These are phyloP conservation scores for Fusarium sp. DNA, from an alignment of 2,329 filamentous ascomycete genomes.

Conservation along the genomic window DNA sequence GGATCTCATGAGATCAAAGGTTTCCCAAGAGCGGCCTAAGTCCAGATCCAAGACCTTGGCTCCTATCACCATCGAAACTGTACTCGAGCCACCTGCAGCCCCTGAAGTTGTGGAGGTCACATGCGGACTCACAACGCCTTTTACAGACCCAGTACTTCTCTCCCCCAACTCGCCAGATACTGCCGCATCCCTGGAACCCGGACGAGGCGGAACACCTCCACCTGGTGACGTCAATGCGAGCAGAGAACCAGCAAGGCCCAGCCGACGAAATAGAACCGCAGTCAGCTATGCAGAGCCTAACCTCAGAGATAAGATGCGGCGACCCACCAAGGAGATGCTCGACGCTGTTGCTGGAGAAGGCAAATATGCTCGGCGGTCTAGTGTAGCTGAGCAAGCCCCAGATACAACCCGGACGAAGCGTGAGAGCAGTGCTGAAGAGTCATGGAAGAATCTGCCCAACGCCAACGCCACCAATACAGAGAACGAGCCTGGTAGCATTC, in stretches of 20 bases:
- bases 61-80: conserved; percentile 32
- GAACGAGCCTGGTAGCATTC: conserved; percentile 33
- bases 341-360: conserved; percentile 76
- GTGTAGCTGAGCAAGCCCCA: conserved; percentile 44
- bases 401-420: conserved; percentile 45
- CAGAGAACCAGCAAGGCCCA: conserved; percentile 68
- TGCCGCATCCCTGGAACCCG: conserved; percentile 45
- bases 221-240: conserved; percentile 63
- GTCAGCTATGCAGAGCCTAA: conserved; percentile 87
- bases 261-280: conserved; percentile 70
- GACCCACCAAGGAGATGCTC: conserved; percentile 77
- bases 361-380: conserved; percentile 57
- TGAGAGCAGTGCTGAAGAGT: conserved; percentile 43
- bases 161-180: conserved; percentile 60
- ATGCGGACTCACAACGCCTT: conserved; percentile 38
- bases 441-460: conserved; percentile 44
- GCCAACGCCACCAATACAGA: conserved; percentile 1
- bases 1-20: conserved; percentile 44
- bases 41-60: conserved; percentile 40
- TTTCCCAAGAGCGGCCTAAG: conserved; percentile 38
- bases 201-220: conserved; percentile 64
- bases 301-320: conserved; percentile 82
- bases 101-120: conserved; percentile 22
- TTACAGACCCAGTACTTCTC: conserved; percentile 52
- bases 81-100: conserved; percentile 16